Evolutionary conservation across 2,329 filamentous ascomycete genomes (phyloP), one percentile per base, ranked within the genome.

Genomic region (Diaporthe sp.): DNA sequence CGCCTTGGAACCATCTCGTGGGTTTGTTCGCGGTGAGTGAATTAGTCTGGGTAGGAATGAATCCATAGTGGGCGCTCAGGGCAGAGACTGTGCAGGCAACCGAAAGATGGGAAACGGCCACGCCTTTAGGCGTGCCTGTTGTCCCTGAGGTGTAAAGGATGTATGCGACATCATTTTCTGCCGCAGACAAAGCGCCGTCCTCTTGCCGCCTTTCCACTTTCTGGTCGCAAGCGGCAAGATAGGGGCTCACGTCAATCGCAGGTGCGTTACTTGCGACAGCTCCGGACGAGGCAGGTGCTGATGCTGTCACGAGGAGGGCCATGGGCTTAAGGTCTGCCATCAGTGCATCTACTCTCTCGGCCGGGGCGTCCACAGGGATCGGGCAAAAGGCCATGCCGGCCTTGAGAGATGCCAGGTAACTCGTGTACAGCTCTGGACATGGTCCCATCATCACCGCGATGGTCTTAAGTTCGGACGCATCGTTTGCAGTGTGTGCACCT

Each of bases 301-400:
- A 61, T 53, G 17, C 56, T 22, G n/a, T 58, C n/a, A 63, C 77
- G 17, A 82, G 76, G 12, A 81, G 72, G 30, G 79, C 77, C 8
- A 76, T 75, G 27, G 79, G 79, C 25, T 70, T 76, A 4, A 82
- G 77, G 27, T 81, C 81, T 58, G 75, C 73, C 25, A 83, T 73
- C 15, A 83, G 78, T 32, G 80, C 79, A 10, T 51, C 61, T 3
- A 79, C 74, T 50, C 81, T 77, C 47, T 80, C 79, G 15, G 61
- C 61, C 3, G 83, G 82, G 0, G 79, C 81, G 59, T 84, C 83
- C 39, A 81, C 77, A 0, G 83, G 81, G n/a, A 84, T 77, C 1
- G 83, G 83, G 61, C 78, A 84, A 71, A 84, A 84, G 12, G 82
- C 81, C 44, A 79, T 74, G 30, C 82, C 83, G 19, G 82, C 80